phyloP scores from a whole-genome alignment of 345 rosid genomes.

The Linum trigynum region DNA sequence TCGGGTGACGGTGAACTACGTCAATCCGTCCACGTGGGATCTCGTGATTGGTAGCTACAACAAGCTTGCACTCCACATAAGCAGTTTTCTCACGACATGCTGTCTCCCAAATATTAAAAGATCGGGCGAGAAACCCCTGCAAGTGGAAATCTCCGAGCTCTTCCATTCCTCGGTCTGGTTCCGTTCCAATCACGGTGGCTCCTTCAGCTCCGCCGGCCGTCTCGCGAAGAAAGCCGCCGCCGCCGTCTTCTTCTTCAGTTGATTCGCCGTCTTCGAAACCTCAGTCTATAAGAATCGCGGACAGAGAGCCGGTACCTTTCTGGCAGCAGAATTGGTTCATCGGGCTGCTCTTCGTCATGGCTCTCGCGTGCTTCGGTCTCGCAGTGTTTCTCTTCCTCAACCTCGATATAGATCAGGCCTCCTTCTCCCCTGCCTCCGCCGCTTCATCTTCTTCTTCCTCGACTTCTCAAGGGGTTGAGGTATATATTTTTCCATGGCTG shows the following conservation, averaged over 20 bases:
- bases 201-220: conserved; percentile 54
- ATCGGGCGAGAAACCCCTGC: too few species aligned
- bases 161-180: neutral
- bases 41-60: too few species aligned
- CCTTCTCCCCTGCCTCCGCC: conserved; percentile 44
- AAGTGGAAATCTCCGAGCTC: neutral
- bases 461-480: conserved; percentile 59
- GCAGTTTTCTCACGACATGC: too few species aligned
- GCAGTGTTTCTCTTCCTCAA: conserved; percentile 61
- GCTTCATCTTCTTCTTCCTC: conserved; percentile 23
- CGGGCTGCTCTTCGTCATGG: conserved; percentile 55
- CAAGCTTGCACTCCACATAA: too few species aligned
- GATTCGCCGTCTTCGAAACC: conserved; percentile 14
- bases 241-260: conserved; percentile 23
- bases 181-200: conserved; percentile 53
- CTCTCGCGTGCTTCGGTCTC: conserved; percentile 56
- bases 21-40: too few species aligned
- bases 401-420: conserved; percentile 42
- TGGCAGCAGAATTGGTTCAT: conserved; percentile 88
- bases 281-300: conserved; percentile 14
- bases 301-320: conserved; percentile 40
- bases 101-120: too few species aligned
- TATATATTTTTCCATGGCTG: conserved; percentile 2
- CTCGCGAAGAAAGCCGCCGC: conserved; percentile 39
- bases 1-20: too few species aligned